These are phyloP conservation scores for Solioccasus polychromus DNA, from an alignment of 768 basidiomycete species.

Conservation along the genomic window DNA sequence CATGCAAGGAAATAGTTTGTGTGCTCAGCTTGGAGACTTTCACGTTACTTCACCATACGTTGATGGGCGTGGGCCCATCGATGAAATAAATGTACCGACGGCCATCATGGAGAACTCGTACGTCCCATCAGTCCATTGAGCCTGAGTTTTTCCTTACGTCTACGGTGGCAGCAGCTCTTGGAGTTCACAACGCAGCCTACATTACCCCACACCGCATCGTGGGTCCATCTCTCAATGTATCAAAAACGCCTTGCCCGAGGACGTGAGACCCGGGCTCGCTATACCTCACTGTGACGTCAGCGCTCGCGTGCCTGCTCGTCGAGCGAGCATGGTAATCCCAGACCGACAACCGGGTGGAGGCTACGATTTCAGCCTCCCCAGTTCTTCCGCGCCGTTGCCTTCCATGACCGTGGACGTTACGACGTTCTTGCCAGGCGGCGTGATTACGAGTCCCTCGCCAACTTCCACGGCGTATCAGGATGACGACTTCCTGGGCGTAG, in stretches of 20 bases:
- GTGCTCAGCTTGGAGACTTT: slow-evolving; percentile 22
- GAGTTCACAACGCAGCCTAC: slow-evolving; percentile 21
- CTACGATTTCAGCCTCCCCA: slow-evolving; percentile 4
- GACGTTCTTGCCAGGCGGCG: slow-evolving; percentile 11
- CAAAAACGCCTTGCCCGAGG: slow-evolving; percentile 20
- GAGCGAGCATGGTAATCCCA: slow-evolving; percentile 13
- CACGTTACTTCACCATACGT: slow-evolving; percentile 22
- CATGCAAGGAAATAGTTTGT: slow-evolving; percentile 21
- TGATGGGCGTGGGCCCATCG: slow-evolving; percentile 12
- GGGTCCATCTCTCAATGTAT: slow-evolving; percentile 18
- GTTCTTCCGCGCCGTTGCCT: slow-evolving; percentile 13
- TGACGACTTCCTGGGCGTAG: slow-evolving; percentile 18
- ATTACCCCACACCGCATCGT: slow-evolving; percentile 25
- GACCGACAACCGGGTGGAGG: slow-evolving; percentile 10
- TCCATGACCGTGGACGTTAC: slow-evolving; percentile 12
- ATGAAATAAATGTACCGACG: slow-evolving; percentile 25
- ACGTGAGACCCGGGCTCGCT: slow-evolving; percentile 20
- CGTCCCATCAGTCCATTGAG: slow-evolving; percentile 10
- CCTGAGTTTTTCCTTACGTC: slow-evolving; percentile 22
- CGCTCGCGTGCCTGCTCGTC: slow-evolving; percentile 10
- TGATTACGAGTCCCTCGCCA: slow-evolving; percentile 22
- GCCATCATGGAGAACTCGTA: slow-evolving; percentile 28
- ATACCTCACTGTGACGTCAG: slow-evolving; percentile 23
- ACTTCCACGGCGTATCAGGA: slow-evolving; percentile 22
- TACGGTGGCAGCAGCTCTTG: slow-evolving; percentile 25